Percentiles rank a stretch among this genome's conserved stretches.
Conservation (phyloP, 225 moss, liverwort and hornwort genomes). For the Ulota crispa region DNA sequence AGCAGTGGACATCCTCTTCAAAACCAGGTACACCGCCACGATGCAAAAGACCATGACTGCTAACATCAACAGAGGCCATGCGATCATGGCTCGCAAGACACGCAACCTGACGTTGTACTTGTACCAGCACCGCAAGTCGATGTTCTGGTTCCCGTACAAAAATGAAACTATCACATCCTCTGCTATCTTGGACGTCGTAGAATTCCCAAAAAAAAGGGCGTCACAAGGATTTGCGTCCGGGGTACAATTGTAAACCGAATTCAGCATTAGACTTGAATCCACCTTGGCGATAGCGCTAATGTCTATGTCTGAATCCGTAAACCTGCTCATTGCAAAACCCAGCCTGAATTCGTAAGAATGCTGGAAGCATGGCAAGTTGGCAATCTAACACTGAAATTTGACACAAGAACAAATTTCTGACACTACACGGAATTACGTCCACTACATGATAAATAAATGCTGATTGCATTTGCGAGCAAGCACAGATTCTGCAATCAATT, state of each 20-base stretch:
- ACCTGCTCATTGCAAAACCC: conserved; percentile 32
- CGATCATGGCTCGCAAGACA: conserved; percentile 70
- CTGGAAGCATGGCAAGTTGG: background rate
- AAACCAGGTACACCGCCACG: conserved; percentile 65
- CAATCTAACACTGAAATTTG: background rate
- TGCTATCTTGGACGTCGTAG: conserved; percentile 6
- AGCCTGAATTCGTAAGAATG: conserved; percentile 7
- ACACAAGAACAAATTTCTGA: background rate
- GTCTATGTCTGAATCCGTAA: conserved; percentile 37
- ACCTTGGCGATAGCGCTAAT: conserved; percentile 33
- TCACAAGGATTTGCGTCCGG: conserved; percentile 33
- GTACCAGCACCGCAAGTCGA: conserved; percentile 56
- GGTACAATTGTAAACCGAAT: conserved; percentile 53
- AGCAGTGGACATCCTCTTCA: conserved; percentile 82
- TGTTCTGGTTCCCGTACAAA: conserved; percentile 57
- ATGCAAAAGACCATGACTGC: conserved; percentile 74
- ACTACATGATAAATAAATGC: background rate
- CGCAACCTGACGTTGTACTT: conserved; percentile 40
- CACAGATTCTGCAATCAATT: conserved; percentile 3
- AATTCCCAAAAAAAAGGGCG: conserved; percentile 44
- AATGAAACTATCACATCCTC: conserved; percentile 45
- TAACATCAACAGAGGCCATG: conserved; percentile 92
- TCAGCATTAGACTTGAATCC: conserved; percentile 26
- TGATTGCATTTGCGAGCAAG: background rate
- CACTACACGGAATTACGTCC: background rate